Evolutionary conservation across 140 eudicot species (phyloP), one percentile per base, ranked within the genome.

Genomic region (Flaveria floridana): DNA sequence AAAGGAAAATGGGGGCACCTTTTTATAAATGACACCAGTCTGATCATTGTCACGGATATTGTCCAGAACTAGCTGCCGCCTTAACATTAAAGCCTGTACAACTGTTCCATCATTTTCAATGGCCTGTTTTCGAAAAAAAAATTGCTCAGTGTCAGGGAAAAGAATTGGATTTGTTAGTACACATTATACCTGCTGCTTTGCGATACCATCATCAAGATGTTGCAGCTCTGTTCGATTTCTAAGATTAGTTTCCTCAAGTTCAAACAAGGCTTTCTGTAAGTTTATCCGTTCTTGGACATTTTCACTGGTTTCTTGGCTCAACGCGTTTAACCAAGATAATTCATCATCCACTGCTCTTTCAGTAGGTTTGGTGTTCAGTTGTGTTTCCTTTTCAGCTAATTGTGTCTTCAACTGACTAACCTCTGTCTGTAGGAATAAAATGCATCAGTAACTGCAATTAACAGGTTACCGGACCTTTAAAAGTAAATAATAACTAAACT

Each of bases 241-340:
- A 84, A 87, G 88, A 85, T 89, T 89, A 26, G 87, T 92, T 79
- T 92, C 98, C 78, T 92, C 98, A 66, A 92, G 86, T 79, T 92
- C 98, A 79, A 86, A 87, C 42, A 92, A 68, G 51, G 98, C 98
- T 87, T 92, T 92, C 85, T 89, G 98, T 57, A 92, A 76, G 76
- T 92, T 92, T 73, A 92, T 92, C 77, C 96, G 80, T 70, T 89
- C 98, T 86, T 89, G 98, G 69, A 92, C 95, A 83, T 89, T 92
- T 87, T 89, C 96, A 76, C 96, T 86, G 64, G 89, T 87, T 89
- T 92, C 98, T 82, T 89, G 95, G 84, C 98, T 92, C 80, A 92
- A 75, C 53, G 64, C 53, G 74, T 92, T 87, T 78, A 92, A 71
- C 95, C 89, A 92, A 37, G 96, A 86, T 53, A 89, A 73, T 64